Evolutionary conservation across 192 early-diverging fungal species (phyloP).

Genomic region (Backusella westeae): DNA sequence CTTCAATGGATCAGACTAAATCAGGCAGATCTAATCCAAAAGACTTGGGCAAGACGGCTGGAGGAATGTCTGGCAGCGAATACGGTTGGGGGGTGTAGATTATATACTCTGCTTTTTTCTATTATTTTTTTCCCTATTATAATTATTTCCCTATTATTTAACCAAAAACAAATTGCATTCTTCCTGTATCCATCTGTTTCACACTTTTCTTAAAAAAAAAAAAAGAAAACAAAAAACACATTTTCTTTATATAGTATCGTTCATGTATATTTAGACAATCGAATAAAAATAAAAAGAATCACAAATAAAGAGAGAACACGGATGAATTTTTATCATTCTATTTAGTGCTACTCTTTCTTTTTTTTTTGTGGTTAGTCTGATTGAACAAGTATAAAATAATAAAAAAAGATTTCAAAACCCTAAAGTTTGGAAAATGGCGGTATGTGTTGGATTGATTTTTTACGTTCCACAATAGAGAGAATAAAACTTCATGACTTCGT

Average conservation of each 20-base stretch:
- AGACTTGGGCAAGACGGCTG: not conserved
- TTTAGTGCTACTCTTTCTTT: not conserved
- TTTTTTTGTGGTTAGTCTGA: not conserved
- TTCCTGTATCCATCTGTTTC: not conserved
- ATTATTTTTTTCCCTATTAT: not conserved
- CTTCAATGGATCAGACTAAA: slow-evolving; percentile 4
- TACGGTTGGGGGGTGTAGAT: not conserved
- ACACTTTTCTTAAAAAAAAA: not conserved
- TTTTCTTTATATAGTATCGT: not conserved
- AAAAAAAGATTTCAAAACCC: not conserved
- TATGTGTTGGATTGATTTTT: not conserved
- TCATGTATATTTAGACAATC: not conserved
- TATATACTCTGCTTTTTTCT: not conserved
- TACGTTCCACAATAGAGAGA: not conserved
- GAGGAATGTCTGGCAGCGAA: not conserved
- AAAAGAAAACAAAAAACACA: slow-evolving; percentile 1
- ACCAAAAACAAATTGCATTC: slow-evolving; percentile 10
- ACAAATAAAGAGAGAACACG: not conserved
- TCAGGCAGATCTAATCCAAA: not conserved
- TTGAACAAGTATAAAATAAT: not conserved
- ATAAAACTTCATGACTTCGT: not conserved
- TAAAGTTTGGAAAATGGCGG: not conserved
- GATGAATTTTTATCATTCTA: not conserved
- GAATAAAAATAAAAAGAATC: not conserved
- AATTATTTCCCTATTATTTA: not conserved